Conservation (phyloP, 805 yeast species). For the Lachancea sp. region DNA sequence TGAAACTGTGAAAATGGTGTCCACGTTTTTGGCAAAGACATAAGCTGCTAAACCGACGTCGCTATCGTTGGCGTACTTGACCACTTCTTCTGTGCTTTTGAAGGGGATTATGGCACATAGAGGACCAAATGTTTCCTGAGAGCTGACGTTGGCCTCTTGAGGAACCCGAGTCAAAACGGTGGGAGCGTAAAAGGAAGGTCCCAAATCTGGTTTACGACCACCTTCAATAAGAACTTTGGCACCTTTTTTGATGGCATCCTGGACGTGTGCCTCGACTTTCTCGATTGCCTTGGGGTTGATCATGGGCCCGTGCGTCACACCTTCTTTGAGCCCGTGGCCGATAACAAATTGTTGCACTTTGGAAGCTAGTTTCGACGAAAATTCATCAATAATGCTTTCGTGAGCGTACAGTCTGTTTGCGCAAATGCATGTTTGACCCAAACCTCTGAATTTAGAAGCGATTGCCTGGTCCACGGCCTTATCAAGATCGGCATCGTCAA, state of each 20-base stretch:
- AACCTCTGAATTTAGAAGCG: slow-evolving; percentile 51
- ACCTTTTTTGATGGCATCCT: slow-evolving; percentile 50
- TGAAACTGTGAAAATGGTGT: slow-evolving; percentile 45
- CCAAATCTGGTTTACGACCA: slow-evolving; percentile 44
- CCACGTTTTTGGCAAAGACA: slow-evolving; percentile 47
- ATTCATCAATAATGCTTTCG: slow-evolving; percentile 42
- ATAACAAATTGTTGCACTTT: slow-evolving; percentile 43
- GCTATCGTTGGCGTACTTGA: slow-evolving; percentile 47
- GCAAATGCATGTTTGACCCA: slow-evolving; percentile 64
- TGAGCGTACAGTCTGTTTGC: slow-evolving; percentile 57
- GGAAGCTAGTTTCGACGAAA: slow-evolving; percentile 38
- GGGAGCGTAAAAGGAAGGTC: slow-evolving; percentile 49
- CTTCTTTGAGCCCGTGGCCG: slow-evolving; percentile 50
- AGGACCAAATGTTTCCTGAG: slow-evolving; percentile 64
- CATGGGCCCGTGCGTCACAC: slow-evolving; percentile 51
- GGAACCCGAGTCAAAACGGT: slow-evolving; percentile 48
- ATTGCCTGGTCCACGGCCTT: slow-evolving; percentile 47
- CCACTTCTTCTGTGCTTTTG: slow-evolving; percentile 47
- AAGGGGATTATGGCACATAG: slow-evolving; percentile 52
- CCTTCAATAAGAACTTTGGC: slow-evolving; percentile 48
- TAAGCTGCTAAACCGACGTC: slow-evolving; percentile 55
- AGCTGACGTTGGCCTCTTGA: slow-evolving; percentile 42
- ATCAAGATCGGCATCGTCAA: slow-evolving; percentile 54
- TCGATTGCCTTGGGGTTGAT: slow-evolving; percentile 45
- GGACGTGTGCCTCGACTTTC: slow-evolving; percentile 48